phyloP scores from a whole-genome alignment of 75 land plant genomes.

The Larix kaempferi region DNA sequence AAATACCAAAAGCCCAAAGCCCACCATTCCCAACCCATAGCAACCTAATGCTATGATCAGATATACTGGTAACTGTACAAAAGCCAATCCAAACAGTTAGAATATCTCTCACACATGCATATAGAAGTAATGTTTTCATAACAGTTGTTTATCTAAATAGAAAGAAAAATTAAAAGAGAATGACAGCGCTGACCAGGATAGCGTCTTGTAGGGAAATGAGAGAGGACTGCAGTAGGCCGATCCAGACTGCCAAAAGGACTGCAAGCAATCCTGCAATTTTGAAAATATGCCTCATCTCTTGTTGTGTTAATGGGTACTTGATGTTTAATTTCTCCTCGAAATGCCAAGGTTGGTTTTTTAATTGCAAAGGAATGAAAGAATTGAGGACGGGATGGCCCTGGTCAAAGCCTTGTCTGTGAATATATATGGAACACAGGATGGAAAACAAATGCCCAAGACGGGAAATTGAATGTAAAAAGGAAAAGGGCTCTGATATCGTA shows the following conservation, averaged over 20 bases:
- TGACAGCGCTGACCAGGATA: constrained; percentile 47
- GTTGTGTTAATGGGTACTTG: neutral
- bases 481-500: no score
- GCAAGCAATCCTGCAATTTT: constrained; percentile 54
- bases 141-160: neutral
- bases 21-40: constrained; percentile 94
- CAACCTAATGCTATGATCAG: constrained; percentile 80
- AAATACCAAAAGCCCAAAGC: constrained; percentile 81
- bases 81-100: neutral
- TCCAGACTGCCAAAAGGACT: constrained; percentile 50
- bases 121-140: neutral
- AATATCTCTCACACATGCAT: neutral
- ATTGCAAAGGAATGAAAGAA: neutral
- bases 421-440: no score
- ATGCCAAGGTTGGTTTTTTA: neutral
- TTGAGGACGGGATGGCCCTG: neutral
- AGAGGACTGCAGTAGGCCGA: constrained; percentile 47
- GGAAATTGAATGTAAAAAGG: no score
- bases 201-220: constrained; percentile 38
- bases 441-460: no score
- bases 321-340: neutral
- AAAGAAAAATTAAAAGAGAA: neutral
- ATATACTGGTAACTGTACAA: constrained; percentile 76
- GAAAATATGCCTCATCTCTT: constrained; percentile 63
- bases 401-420: no score